phyloP scores from a whole-genome alignment of 345 rosid species.

The Salix brachista region DNA sequence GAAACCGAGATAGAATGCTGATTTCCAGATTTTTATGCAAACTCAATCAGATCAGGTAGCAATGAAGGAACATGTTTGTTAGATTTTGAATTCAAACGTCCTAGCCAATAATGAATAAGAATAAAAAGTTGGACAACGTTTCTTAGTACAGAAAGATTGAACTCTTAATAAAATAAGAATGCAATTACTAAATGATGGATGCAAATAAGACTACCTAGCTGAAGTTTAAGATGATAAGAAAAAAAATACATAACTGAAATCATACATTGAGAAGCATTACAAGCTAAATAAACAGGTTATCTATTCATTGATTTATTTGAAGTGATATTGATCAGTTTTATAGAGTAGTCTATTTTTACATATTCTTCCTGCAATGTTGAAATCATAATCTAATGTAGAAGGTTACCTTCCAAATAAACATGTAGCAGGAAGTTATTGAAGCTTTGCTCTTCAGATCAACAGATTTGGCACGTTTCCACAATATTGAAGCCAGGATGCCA shows the following conservation, averaged over 20 bases:
- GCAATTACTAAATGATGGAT: background rate
- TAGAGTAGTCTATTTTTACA: background rate
- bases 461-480: slow-evolving; percentile 75
- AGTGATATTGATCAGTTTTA: background rate
- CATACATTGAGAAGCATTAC: background rate
- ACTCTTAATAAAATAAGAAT: background rate
- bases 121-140: no score
- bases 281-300: background rate
- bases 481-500: slow-evolving; percentile 44
- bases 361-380: background rate
- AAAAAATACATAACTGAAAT: background rate
- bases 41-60: no score
- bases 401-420: slow-evolving; percentile 95
- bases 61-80: no score
- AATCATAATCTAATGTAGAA: background rate
- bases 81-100: no score
- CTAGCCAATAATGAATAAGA: no score
- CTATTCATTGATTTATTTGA: background rate
- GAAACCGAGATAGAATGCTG: no score
- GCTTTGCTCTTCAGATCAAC: slow-evolving; percentile 70
- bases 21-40: no score
- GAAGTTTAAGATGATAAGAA: background rate
- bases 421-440: slow-evolving; percentile 81
- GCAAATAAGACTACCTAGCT: background rate
- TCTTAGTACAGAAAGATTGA: background rate